Base-by-base conservation (phyloP, 1,139 yeast species). In the Geotrichum klebahnii region DNA sequence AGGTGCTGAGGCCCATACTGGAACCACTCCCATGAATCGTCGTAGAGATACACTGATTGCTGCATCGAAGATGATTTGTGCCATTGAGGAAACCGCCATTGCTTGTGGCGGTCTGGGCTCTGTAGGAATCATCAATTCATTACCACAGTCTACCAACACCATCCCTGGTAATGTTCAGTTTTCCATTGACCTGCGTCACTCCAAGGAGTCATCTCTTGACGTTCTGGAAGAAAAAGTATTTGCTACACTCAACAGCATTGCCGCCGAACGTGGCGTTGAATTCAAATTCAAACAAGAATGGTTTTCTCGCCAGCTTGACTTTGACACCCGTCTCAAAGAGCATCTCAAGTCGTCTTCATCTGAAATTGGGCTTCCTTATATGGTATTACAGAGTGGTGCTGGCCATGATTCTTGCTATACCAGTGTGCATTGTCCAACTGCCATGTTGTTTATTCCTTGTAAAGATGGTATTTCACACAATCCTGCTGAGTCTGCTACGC, bases 371-470 rank as follows among this genome's bases (percentile, higher is more conserved):
- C 80, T 80, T 3, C 63, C 73, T 19, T 67, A 71, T 28, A 66
- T 72, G 51, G 73, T 69, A 32, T 78, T 83, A 46, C 74, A 76
- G 42, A 78, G 84, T 58, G 89, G 89, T 32, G 87, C 88, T 3
- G 88, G 86, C 17, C 89, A 83, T 60, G 90, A 83, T 61, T 78
- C 84, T 2, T 81, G 87, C 58, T 73, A 78, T 31, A 78, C 84
- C 3, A 72, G 78, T 29, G 59, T 67, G 6, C 71, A 74, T 43
- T 75, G 79, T 33, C 89, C 90, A 23, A 82, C 89, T 0, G 78
- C 86, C 1, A 83, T 83, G 89, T 78, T 83, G 26, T 83, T 83
- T 64, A 80, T 82, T 59, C 89, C 90, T 5, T 78, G 84, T 28
- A 77, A 70, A 59, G 82, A 80, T 61, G 89, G 89, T n/a, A 71